Evolutionary conservation across 805 yeast genomes (phyloP), one percentile per base, ranked within the genome.

Genomic region (Wickerhamomyces canadensis): DNA sequence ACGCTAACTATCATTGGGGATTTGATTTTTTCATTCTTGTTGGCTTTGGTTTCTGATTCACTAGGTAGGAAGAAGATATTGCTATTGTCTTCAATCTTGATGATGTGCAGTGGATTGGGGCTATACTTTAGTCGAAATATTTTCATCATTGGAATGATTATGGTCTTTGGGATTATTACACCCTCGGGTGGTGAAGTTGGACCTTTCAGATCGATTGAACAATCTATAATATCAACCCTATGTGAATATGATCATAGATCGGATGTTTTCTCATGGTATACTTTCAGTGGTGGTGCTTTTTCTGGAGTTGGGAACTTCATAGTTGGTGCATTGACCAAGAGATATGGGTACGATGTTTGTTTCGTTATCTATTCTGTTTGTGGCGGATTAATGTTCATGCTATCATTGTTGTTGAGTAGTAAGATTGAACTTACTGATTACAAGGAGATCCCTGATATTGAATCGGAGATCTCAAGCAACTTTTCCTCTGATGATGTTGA

Each of bases 151-250:
- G 55, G 66, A 27, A 33, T 57, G 0, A 61, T 68, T 1, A 65
- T 74, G 2, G 53, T 70, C 13, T 30, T 70, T 10, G 81, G 82
- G 3, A 69, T 74, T n/a, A 60, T 75, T 18, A 72, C 79, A 2
- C 78, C 79, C 3, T 60, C 70, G n/a, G 81, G 81, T 4, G 70
- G 70, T 6, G 82, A 76, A 41, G 76, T 72, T 18, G 80, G 80
- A 1, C 77, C 80, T 1, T 76, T 74, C 53, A 58, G 78, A 41
- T 68, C 78, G 8, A 58, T 75, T n/a, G 82, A 76, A 46, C 79
- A 74, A 43, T 61, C 74, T 22, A 53, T 72, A 1, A 58, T 75
- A 26, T 76, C 80, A 0, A 69, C 74, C 14, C 50, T 75, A 40
- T 61, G 65, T 5, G 54, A 63, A 6, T 48, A 60, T 13, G 62